A percentile compares a stretch with the other conserved stretches of the same genome.
phyloP scores from a whole-genome alignment of 2,329 filamentous ascomycete species.

The Aspergillus eucalypticola region DNA sequence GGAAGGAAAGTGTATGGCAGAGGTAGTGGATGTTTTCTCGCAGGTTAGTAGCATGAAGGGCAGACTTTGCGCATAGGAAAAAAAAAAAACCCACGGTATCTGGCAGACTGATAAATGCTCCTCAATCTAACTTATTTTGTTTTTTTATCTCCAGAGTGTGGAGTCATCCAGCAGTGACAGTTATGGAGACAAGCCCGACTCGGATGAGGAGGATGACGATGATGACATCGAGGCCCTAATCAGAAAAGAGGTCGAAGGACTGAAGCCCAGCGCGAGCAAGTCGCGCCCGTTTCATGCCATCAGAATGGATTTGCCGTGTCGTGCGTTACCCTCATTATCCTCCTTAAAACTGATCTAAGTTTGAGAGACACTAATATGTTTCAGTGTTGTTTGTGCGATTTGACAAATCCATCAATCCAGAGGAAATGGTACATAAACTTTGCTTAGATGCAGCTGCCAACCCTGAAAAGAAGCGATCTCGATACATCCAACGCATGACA shows the following conservation, averaged over 20 bases:
- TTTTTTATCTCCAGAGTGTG: conserved; percentile 16
- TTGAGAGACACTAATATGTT: conserved; percentile 16
- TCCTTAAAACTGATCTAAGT: neutral
- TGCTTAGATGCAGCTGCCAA: conserved; percentile 58
- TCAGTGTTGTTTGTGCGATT: conserved; percentile 55
- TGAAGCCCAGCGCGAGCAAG: conserved; percentile 50
- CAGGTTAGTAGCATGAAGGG: conserved; percentile 44
- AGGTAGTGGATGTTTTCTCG: conserved; percentile 59
- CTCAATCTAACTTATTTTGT: neutral
- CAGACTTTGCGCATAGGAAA: neutral
- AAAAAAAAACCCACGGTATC: neutral
- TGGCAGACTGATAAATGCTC: neutral
- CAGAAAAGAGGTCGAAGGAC: conserved; percentile 56
- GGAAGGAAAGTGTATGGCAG: conserved; percentile 60
- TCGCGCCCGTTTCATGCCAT: conserved; percentile 54
- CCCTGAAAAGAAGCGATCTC: conserved; percentile 54
- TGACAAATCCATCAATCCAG: conserved; percentile 58
- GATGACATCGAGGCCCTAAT: conserved; percentile 64
- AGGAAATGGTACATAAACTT: conserved; percentile 59
- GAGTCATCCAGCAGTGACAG: conserved; percentile 20
- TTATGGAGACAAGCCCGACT: conserved; percentile 31
- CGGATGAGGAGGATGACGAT: conserved; percentile 43
- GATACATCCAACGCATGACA: conserved; percentile 62
- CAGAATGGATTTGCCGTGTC: conserved; percentile 54
- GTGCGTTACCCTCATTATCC: conserved; percentile 27